A percentile compares a stretch with the other conserved stretches of the same genome.
phyloP scores from a whole-genome alignment of 768 basidiomycete species.

The Xerocomellus amylosporus region DNA sequence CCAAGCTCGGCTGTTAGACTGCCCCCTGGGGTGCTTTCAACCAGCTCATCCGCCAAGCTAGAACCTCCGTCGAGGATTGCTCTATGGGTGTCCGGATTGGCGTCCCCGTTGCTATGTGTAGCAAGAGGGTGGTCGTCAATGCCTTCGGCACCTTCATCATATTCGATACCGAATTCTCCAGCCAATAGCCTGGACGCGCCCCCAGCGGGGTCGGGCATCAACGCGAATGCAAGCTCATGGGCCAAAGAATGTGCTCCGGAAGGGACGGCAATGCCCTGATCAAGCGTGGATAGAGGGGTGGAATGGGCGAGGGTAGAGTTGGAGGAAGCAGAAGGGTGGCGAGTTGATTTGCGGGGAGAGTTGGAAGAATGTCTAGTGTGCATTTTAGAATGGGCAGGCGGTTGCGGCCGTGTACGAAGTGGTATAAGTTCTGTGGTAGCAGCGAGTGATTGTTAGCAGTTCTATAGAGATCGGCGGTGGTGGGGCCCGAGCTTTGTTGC shows the following conservation, averaged over 20 bases:
- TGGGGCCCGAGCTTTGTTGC: constrained; percentile 3
- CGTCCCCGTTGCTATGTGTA: constrained; percentile 26
- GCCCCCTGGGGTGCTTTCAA: constrained; percentile 15
- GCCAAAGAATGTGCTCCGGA: constrained; percentile 63
- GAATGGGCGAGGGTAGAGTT: constrained; percentile 21
- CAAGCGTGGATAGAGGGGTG: constrained; percentile 31
- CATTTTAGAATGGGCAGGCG: constrained; percentile 14
- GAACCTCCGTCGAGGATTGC: constrained; percentile 24
- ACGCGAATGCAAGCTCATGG: constrained; percentile 81
- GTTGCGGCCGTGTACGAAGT: background rate
- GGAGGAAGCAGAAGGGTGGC: constrained; percentile 27
- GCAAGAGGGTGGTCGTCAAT: constrained; percentile 45
- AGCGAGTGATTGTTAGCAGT: constrained; percentile 4
- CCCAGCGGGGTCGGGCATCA: constrained; percentile 82
- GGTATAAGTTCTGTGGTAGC: constrained; percentile 11
- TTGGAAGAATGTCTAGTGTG: constrained; percentile 27
- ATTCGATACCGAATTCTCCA: constrained; percentile 88
- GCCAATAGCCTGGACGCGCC: constrained; percentile 70
- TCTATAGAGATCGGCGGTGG: constrained; percentile 14
- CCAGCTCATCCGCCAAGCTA: constrained; percentile 47
- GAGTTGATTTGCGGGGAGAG: constrained; percentile 30
- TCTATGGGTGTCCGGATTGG: constrained; percentile 30
- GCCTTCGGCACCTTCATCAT: constrained; percentile 82
- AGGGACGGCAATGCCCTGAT: constrained; percentile 30
- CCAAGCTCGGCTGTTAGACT: constrained; percentile 27